Conservation (phyloP, 75 land plant genomes). For the Isoetes taiwanensis region DNA sequence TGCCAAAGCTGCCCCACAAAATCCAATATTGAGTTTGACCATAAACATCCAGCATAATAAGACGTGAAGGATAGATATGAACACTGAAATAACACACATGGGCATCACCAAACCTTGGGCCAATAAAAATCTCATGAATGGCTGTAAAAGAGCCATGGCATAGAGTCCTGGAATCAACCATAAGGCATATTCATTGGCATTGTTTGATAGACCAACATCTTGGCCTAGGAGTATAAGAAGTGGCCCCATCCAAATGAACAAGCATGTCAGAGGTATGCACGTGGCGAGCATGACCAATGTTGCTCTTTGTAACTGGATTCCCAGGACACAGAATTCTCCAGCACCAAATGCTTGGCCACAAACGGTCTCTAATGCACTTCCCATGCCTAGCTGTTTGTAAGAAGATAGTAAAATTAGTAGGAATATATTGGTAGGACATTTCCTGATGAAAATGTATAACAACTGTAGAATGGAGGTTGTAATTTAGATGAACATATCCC, state of each 20-base stretch:
- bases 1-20: slow-evolving; percentile 32
- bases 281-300: slow-evolving; percentile 24
- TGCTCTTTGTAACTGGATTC: slow-evolving; percentile 39
- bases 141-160: slow-evolving; percentile 40
- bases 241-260: slow-evolving; percentile 28
- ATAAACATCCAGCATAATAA: slow-evolving; percentile 27
- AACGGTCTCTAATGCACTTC: slow-evolving; percentile 53
- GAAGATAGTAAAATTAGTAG: no score
- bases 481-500: no score
- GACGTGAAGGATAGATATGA: slow-evolving; percentile 23
- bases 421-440: no score
- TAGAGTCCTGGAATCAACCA: slow-evolving; percentile 50
- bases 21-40: slow-evolving; percentile 27
- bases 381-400: slow-evolving; percentile 71
- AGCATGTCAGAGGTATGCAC: slow-evolving; percentile 22
- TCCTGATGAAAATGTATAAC: no score
- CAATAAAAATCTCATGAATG: slow-evolving; percentile 48
- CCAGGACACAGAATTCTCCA: slow-evolving; percentile 27
- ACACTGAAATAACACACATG: slow-evolving; percentile 20
- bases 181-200: slow-evolving; percentile 31
- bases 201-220: slow-evolving; percentile 16
- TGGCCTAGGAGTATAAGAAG: slow-evolving; percentile 32
- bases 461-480: no score
- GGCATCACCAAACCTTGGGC: slow-evolving; percentile 51
- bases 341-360: slow-evolving; percentile 68